Evolutionary conservation across 805 yeast species (phyloP).

Genomic region (Blastobotrys chiropterorum): DNA sequence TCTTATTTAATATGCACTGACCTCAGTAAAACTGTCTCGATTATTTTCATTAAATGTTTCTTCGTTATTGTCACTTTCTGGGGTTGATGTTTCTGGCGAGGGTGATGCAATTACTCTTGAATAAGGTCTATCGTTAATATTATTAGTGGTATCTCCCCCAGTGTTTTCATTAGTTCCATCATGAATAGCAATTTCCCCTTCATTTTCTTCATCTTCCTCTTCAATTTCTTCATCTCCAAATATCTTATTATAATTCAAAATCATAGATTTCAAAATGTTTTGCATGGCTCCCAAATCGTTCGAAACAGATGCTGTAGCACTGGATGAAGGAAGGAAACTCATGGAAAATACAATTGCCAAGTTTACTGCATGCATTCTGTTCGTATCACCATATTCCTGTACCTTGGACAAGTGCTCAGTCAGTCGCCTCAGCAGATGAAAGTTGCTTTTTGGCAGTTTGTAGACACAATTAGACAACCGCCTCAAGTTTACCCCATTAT

Average conservation of each 20-base stretch:
- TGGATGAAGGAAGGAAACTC: constrained; percentile 42
- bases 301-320: constrained; percentile 34
- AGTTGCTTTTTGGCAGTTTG: constrained; percentile 59
- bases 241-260: constrained; percentile 29
- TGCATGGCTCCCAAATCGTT: constrained; percentile 50
- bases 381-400: constrained; percentile 56
- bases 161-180: background rate
- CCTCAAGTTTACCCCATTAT: constrained; percentile 20
- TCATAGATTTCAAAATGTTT: constrained; percentile 44
- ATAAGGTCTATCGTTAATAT: background rate
- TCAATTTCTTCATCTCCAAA: constrained; percentile 19
- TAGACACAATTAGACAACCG: constrained; percentile 30
- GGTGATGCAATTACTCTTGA: background rate
- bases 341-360: constrained; percentile 82
- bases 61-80: background rate
- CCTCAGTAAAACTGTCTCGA: constrained; percentile 22
- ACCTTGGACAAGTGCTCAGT: constrained; percentile 65
- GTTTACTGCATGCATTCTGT: constrained; percentile 85
- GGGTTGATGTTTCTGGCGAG: background rate
- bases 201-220: background rate
- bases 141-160: background rate
- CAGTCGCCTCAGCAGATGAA: constrained; percentile 58
- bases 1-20: constrained; percentile 19
- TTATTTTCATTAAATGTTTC: constrained; percentile 6
- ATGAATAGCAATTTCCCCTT: background rate